These are phyloP conservation scores for Endotrypanum monterogeii DNA, from an alignment of 208 protist species.

Conservation along the genomic window DNA sequence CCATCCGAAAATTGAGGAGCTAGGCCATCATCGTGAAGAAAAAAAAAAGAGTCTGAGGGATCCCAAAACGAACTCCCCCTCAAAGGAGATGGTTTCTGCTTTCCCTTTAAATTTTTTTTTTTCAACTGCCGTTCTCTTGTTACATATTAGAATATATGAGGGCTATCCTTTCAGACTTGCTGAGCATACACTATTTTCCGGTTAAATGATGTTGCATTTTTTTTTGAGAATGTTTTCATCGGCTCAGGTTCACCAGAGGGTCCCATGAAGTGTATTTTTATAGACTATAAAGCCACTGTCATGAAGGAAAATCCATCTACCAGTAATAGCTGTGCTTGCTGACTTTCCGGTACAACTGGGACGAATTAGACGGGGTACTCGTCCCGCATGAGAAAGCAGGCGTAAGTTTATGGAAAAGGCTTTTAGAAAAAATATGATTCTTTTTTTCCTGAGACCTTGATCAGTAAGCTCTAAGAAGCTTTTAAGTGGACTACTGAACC, in stretches of 20 bases:
- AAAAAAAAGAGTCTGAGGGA: not conserved
- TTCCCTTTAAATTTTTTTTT: not conserved
- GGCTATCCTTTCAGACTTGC: not conserved
- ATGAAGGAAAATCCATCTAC: not conserved
- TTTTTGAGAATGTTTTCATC: slow-evolving; percentile 15
- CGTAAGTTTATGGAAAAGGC: slow-evolving; percentile 39
- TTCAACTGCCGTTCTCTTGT: slow-evolving; percentile 1
- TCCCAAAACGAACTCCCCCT: not conserved
- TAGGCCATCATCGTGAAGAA: not conserved
- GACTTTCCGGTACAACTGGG: slow-evolving; percentile 35
- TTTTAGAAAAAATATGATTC: too few species aligned
- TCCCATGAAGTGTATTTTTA: slow-evolving; percentile 59
- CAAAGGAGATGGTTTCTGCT: not conserved
- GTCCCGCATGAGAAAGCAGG: slow-evolving; percentile 34
- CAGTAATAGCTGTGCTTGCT: slow-evolving; percentile 43
- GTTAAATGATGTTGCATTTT: not conserved
- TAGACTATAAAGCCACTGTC: slow-evolving; percentile 44
- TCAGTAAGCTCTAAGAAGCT: too few species aligned
- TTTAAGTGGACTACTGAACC: slow-evolving; percentile 37
- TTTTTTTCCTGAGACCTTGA: too few species aligned
- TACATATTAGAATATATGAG: not conserved
- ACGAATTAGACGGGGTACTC: not conserved
- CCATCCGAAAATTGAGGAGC: not conserved
- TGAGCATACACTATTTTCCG: slow-evolving; percentile 18
- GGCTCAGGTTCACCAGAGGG: slow-evolving; percentile 21